Evolutionary conservation across 441 rosid species (phyloP).

Genomic region (Adansonia madagascariensis): DNA sequence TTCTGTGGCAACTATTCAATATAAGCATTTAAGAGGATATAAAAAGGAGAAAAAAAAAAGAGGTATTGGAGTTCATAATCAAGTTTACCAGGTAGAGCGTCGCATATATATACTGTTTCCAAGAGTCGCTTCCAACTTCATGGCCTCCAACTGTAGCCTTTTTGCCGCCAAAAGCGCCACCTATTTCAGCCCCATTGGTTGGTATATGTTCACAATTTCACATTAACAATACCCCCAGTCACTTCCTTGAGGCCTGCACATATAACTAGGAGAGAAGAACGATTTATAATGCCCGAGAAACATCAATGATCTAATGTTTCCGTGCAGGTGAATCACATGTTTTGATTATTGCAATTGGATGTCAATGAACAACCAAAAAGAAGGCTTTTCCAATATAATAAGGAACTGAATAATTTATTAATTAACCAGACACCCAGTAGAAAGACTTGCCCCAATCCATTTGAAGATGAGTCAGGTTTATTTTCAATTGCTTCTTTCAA

Average conservation of each 20-base stretch:
- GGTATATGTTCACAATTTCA: slow-evolving; percentile 62
- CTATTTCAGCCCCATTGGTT: slow-evolving; percentile 97
- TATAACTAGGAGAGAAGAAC: not conserved
- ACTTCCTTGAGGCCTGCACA: slow-evolving; percentile 85
- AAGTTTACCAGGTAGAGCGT: slow-evolving; percentile 88
- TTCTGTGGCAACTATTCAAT: not conserved
- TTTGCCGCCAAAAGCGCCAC: slow-evolving; percentile 97
- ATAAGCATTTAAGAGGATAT: not conserved
- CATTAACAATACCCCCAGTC: slow-evolving; percentile 92
- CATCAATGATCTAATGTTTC: not conserved
- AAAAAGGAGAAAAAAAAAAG: too few species aligned
- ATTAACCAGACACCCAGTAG: not conserved
- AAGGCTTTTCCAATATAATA: not conserved
- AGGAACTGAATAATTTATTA: not conserved
- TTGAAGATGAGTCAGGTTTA: slow-evolving; percentile 77
- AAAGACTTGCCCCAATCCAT: slow-evolving; percentile 77
- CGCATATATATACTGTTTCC: slow-evolving; percentile 96
- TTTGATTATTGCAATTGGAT: slow-evolving; percentile 3
- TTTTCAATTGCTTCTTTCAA: slow-evolving; percentile 82
- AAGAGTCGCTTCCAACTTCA: slow-evolving; percentile 97
- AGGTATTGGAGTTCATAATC: not conserved
- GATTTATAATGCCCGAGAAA: not conserved
- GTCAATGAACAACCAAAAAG: not conserved
- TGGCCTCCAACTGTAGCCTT: slow-evolving; percentile 97
- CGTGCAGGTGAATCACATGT: not conserved